phyloP scores from a whole-genome alignment of 2,329 filamentous ascomycete genomes.

The Paecilomyces formosus region DNA sequence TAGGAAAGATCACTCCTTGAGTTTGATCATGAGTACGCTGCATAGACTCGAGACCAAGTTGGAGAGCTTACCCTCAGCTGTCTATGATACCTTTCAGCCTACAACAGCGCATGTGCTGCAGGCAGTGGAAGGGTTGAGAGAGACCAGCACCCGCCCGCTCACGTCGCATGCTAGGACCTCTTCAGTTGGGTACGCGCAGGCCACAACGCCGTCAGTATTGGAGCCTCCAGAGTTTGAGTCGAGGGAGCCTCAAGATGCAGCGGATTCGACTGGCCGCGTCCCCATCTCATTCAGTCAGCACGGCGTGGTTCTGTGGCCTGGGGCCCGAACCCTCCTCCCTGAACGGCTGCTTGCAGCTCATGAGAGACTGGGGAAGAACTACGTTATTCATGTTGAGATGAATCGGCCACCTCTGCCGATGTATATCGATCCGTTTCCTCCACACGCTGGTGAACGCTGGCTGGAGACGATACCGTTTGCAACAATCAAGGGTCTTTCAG shows the following conservation, averaged over 20 bases:
- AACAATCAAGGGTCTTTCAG: constrained; percentile 44
- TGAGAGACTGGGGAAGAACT: constrained; percentile 38
- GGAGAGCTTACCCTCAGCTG: constrained; percentile 36
- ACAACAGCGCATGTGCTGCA: constrained; percentile 20
- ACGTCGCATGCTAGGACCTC: constrained; percentile 5
- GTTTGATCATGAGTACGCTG: constrained; percentile 48
- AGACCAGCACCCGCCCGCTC: constrained; percentile 10
- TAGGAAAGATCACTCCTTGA: constrained; percentile 47
- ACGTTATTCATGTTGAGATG: constrained; percentile 44
- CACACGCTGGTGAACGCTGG: constrained; percentile 34
- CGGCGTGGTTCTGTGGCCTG: constrained; percentile 44
- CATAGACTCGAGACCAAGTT: constrained; percentile 47
- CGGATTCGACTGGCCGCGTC: constrained; percentile 25
- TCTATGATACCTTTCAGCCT: constrained; percentile 23
- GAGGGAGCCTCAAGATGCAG: constrained; percentile 17
- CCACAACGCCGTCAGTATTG: constrained; percentile 19
- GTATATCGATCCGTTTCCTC: constrained; percentile 29
- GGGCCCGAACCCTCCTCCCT: constrained; percentile 38
- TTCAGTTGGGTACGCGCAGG: constrained; percentile 5
- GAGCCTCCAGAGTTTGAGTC: constrained; percentile 22
- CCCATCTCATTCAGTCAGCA: constrained; percentile 46
- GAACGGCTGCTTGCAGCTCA: constrained; percentile 30
- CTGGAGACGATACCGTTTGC: constrained; percentile 41
- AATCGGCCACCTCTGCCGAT: constrained; percentile 38
- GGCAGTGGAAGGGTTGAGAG: constrained; percentile 8